These are phyloP conservation scores for Talaromyces sp. DNA, from an alignment of 2,329 filamentous ascomycete species.

Conservation along the genomic window DNA sequence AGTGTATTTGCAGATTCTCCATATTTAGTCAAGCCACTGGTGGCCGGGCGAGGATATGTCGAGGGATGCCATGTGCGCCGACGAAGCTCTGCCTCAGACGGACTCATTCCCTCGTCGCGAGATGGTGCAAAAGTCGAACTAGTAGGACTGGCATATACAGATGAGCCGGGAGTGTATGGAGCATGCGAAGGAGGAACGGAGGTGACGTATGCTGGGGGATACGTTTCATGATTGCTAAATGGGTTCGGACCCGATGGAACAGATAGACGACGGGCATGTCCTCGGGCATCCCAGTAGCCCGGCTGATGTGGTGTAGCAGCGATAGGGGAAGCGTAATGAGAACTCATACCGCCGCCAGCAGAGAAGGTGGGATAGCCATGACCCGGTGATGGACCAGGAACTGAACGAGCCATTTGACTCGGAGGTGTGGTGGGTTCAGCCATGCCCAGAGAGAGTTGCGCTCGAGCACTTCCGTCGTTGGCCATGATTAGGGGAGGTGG, in stretches of 20 bases:
- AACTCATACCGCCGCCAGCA: constrained; percentile 65
- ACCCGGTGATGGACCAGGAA: constrained; percentile 64
- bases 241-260: constrained; percentile 73
- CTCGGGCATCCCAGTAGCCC: constrained; percentile 68
- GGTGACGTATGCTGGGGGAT: constrained; percentile 56
- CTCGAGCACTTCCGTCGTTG: constrained; percentile 59
- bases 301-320: constrained; percentile 61
- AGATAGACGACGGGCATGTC: constrained; percentile 71
- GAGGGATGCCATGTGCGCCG: constrained; percentile 86
- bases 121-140: constrained; percentile 54
- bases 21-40: constrained; percentile 71
- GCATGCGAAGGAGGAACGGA: constrained; percentile 55
- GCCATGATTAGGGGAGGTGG: constrained; percentile 82
- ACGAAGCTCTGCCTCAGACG: constrained; percentile 70
- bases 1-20: constrained; percentile 61
- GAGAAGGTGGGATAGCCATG: constrained; percentile 77
- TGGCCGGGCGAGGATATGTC: constrained; percentile 58
- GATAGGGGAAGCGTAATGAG: constrained; percentile 73
- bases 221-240: constrained; percentile 63
- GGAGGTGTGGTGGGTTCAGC: constrained; percentile 61
- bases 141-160: constrained; percentile 64
- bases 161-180: constrained; percentile 56
- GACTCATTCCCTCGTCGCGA: constrained; percentile 33
- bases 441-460: constrained; percentile 64
- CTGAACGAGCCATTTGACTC: constrained; percentile 57